These are phyloP conservation scores for Globisporangium polare DNA, from an alignment of 352 stramenopile genomes.

Conservation along the genomic window DNA sequence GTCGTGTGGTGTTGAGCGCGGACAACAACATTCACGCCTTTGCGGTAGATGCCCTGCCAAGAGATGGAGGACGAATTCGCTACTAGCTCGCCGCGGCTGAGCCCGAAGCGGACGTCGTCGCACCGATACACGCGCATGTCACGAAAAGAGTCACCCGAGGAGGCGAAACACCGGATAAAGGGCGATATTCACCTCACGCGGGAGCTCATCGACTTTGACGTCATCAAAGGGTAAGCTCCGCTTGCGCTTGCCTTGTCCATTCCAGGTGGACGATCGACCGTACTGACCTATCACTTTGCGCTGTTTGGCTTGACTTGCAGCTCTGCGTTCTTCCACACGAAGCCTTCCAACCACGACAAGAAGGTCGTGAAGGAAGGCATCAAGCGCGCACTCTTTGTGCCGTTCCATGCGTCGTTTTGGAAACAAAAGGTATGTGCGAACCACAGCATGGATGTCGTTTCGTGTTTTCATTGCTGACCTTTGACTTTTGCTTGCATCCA, in stretches of 20 bases:
- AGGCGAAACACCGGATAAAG: conserved; percentile 39
- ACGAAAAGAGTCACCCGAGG: conserved; percentile 47
- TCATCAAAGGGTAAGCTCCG: conserved; percentile 73
- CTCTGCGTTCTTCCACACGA: conserved; percentile 84
- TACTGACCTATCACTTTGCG: not conserved
- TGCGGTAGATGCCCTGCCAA: conserved; percentile 6
- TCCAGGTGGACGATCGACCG: not conserved
- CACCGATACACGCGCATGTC: conserved; percentile 29
- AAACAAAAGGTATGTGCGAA: conserved; percentile 43
- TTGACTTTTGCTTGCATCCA: conserved; percentile 10
- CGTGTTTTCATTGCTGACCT: not conserved
- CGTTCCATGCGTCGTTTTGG: conserved; percentile 74
- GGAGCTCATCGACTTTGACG: conserved; percentile 85
- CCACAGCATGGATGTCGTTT: not conserved
- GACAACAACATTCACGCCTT: not conserved
- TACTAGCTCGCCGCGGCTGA: conserved; percentile 19
- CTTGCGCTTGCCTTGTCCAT: not conserved
- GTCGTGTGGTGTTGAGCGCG: not conserved
- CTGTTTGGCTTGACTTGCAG: conserved; percentile 19
- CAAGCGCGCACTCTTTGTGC: conserved; percentile 60
- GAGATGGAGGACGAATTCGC: conserved; percentile 43
- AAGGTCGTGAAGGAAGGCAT: conserved; percentile 76
- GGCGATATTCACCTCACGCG: conserved; percentile 59
- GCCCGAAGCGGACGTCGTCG: conserved; percentile 23
- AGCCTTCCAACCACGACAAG: conserved; percentile 76